These are phyloP conservation scores for Erodium texanum DNA, from an alignment of 441 rosid genomes.

Conservation along the genomic window DNA sequence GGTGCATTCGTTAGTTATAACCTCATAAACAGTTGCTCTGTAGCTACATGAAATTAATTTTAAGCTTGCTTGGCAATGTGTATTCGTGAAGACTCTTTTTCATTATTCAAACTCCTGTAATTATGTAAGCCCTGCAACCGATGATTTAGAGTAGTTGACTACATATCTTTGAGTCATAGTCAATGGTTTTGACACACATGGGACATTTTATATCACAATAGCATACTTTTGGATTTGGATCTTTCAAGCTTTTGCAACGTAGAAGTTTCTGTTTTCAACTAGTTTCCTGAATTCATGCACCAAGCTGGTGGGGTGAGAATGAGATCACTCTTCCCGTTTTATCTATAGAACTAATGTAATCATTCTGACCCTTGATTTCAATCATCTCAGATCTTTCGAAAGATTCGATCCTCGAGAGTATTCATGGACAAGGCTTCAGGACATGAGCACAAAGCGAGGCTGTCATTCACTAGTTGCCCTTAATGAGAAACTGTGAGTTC, in stretches of 20 bases:
- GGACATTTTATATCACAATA: too few species aligned
- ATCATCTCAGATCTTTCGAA: conserved; percentile 28
- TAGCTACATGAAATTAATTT: too few species aligned
- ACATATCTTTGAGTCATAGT: too few species aligned
- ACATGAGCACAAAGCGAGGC: conserved; percentile 28
- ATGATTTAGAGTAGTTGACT: too few species aligned
- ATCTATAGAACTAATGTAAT: neutral
- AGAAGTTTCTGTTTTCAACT: neutral
- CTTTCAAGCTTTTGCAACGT: too few species aligned
- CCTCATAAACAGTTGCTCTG: neutral
- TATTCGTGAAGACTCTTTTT: too few species aligned
- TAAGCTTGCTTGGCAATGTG: too few species aligned
- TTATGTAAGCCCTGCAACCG: too few species aligned
- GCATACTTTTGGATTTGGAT: too few species aligned
- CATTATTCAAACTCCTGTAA: too few species aligned
- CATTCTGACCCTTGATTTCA: conserved; percentile 4
- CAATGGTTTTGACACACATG: too few species aligned
- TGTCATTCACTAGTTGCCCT: conserved; percentile 26
- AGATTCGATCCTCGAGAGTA: conserved; percentile 35
- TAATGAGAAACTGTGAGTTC: conserved; percentile 33
- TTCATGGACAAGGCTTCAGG: conserved; percentile 26
- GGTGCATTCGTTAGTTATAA: neutral
- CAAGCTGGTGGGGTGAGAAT: too few species aligned
- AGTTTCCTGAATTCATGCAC: neutral
- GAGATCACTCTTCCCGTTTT: neutral